Evolutionary conservation across 2,329 filamentous ascomycete species (phyloP), one percentile per base, ranked within the genome.

Genomic region (Cladosporium oxysporum): DNA sequence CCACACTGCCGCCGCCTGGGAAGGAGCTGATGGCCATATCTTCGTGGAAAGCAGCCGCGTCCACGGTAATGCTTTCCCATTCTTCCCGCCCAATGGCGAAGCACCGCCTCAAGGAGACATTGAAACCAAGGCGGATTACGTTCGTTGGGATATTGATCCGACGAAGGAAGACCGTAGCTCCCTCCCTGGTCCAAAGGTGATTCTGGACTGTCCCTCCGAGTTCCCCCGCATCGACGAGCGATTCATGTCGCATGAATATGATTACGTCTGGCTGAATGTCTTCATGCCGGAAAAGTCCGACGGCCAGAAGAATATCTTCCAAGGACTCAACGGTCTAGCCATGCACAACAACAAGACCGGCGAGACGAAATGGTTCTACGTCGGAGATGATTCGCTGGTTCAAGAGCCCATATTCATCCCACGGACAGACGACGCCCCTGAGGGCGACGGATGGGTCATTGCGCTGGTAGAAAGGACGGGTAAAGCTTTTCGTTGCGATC

Each of bases 321-420:
- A 69, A 21, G 69, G 69, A 3, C 53, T 71, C 28, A 71, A 71
- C 41, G 69, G 69, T 6, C 50, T 71, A 26, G 66, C 68, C 4
- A 68, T 66, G 60, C 59, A 68, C 35, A 62, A 64, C 11, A 68
- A 67, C 26, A 66, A 64, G 11, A 75, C 71, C 1, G 73, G 75
- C 0, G 69, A 72, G 59, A 76, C 73, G 14, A 72, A 75, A 60
- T 75, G 69, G 31, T 79, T 72, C 62, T 79, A 72, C 68, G 77
- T 74, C 23, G 78, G 76, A 1, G 76, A 74, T 29, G 77, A 73
- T 11, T 75, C 77, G 29, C 82, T 82, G 0, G 82, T 85, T 67
- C 84, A 86, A 71, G 84, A 86, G 67, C 84, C 84, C 0, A 80
- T 83, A 0, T 86, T 86, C 65, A 81, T 86, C 14, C 83, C 84